Percentiles rank a stretch among this genome's conserved stretches.
Evolutionary conservation across 306 rosid genomes (phyloP).

Genomic region (Lathyrus aphaca): DNA sequence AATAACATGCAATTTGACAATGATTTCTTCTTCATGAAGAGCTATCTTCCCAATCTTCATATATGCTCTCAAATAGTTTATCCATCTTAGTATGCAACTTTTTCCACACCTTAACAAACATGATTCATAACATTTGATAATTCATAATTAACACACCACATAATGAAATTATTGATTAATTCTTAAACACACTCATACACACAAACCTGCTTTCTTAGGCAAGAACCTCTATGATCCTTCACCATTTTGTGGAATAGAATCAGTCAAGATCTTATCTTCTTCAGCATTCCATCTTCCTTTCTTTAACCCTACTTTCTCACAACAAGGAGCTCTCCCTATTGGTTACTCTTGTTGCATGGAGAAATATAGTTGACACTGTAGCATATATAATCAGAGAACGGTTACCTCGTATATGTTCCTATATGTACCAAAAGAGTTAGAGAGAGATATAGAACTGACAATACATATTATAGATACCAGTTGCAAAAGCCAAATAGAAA

Average conservation of each 20-base stretch:
- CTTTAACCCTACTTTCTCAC: constrained; percentile 77
- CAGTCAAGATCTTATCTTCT: constrained; percentile 70
- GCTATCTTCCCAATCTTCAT: constrained; percentile 89
- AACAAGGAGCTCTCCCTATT: constrained; percentile 83
- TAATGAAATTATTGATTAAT: not conserved
- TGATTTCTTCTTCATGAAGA: constrained; percentile 75
- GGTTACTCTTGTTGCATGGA: not conserved
- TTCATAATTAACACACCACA: not conserved
- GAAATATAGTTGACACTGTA: not conserved
- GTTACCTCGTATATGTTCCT: no score
- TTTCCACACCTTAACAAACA: constrained; percentile 79
- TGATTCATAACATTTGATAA: not conserved
- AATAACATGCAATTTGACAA: constrained; percentile 69
- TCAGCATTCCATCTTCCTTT: constrained; percentile 90
- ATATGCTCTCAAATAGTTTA: constrained; percentile 63
- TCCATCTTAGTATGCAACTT: constrained; percentile 54
- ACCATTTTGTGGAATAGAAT: constrained; percentile 62
- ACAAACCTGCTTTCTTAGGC: constrained; percentile 77
- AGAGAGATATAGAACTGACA: no score
- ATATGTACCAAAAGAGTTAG: no score
- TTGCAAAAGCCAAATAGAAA: no score
- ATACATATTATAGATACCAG: no score
- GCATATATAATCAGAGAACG: no score
- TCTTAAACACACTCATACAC: not conserved
- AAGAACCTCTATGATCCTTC: constrained; percentile 84